Evolutionary conservation across 257 asterid species (phyloP).

Genomic region (Solanum boliviense): DNA sequence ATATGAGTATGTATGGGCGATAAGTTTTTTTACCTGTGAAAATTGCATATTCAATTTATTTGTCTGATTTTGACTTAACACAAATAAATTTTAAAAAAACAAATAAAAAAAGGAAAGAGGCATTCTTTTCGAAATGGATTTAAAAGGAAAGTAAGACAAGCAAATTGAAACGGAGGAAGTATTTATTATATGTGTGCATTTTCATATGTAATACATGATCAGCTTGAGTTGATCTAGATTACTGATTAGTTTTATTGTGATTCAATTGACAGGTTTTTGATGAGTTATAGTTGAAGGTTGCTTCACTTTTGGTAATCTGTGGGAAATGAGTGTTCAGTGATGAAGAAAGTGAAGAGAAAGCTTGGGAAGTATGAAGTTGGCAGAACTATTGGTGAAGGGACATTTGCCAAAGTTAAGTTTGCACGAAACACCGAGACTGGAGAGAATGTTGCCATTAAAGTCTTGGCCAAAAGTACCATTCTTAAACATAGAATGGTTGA

Average conservation of each 20-base stretch:
- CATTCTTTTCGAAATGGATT: background rate
- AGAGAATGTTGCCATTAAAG: slow-evolving; percentile 71
- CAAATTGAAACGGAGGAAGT: background rate
- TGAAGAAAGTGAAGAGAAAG: slow-evolving; percentile 51
- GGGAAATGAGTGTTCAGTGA: slow-evolving; percentile 27
- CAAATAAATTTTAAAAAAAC: too few relatives aligned
- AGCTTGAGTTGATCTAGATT: background rate
- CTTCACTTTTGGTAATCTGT: background rate
- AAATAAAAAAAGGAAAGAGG: background rate
- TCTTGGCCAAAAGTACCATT: slow-evolving; percentile 77
- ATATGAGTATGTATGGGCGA: background rate
- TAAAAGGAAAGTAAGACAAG: background rate
- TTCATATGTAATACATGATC: background rate
- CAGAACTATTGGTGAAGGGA: slow-evolving; percentile 82
- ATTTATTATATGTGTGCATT: background rate
- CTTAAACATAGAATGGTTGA: slow-evolving; percentile 90
- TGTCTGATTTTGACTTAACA: background rate
- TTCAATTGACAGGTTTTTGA: background rate
- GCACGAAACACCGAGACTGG: slow-evolving; percentile 66
- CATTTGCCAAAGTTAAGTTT: slow-evolving; percentile 89
- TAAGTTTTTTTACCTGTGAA: background rate
- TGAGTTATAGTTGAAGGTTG: background rate
- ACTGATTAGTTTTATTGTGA: background rate
- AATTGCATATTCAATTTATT: background rate
- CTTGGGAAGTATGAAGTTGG: slow-evolving; percentile 89